A percentile compares a stretch with the other conserved stretches of the same genome.
These are phyloP conservation scores for Boletus sensibilis DNA, from an alignment of 768 basidiomycete species.

Conservation along the genomic window DNA sequence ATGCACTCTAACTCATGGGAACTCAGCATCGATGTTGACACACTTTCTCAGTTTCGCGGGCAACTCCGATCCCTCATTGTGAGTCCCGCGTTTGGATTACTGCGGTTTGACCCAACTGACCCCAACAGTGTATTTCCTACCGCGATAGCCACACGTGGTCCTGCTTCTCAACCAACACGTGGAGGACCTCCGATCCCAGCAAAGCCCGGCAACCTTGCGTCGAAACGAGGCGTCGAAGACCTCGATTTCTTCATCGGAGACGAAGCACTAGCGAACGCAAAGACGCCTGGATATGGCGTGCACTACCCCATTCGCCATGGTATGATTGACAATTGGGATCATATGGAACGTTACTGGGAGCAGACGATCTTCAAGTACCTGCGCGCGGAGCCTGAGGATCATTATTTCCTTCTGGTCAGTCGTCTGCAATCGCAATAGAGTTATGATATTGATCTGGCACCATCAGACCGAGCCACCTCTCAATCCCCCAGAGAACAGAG, in stretches of 20 bases:
- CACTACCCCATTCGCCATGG: slow-evolving; percentile 98
- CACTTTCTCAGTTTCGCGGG: slow-evolving; percentile 77
- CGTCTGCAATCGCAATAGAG: background rate
- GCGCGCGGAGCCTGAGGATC: slow-evolving; percentile 97
- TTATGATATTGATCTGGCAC: background rate
- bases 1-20: slow-evolving; percentile 22
- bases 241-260: slow-evolving; percentile 99
- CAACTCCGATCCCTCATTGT: slow-evolving; percentile 99
- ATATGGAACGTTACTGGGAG: slow-evolving; percentile 99
- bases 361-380: slow-evolving; percentile 99
- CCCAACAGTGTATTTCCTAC: slow-evolving; percentile 87
- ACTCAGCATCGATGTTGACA: slow-evolving; percentile 8
- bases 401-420: slow-evolving; percentile 93
- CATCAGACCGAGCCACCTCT: slow-evolving; percentile 95
- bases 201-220: slow-evolving; percentile 89
- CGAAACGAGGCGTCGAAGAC: slow-evolving; percentile 97
- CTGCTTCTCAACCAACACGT: slow-evolving; percentile 54
- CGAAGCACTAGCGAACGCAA: slow-evolving; percentile 93
- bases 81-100: slow-evolving; percentile 34
- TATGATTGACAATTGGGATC: slow-evolving; percentile 97
- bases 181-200: slow-evolving; percentile 76
- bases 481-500: slow-evolving; percentile 97
- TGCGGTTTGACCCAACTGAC: slow-evolving; percentile 6
- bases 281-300: slow-evolving; percentile 90
- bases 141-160: slow-evolving; percentile 86